Conservation (phyloP, 805 yeast species). For the Vanderwaltozyma verrucispora region DNA sequence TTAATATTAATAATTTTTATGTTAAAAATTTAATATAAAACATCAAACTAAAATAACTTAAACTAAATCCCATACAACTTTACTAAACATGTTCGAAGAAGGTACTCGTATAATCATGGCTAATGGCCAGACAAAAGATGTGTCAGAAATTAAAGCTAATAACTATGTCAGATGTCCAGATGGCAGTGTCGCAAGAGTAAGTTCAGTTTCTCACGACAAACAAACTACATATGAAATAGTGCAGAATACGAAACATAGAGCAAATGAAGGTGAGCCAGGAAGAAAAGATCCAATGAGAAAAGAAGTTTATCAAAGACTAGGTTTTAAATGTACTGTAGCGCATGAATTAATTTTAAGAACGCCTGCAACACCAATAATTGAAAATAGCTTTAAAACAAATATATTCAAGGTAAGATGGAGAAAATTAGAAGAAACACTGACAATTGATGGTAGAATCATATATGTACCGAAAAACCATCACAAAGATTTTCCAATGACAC, state of each 20-base stretch:
- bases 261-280: constrained; percentile 14
- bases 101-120: constrained; percentile 36
- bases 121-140: constrained; percentile 29
- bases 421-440: constrained; percentile 11
- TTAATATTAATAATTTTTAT: too few relatives aligned
- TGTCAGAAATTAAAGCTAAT: constrained; percentile 31
- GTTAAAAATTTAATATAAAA: neutral
- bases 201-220: constrained; percentile 33
- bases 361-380: constrained; percentile 12
- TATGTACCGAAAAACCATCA: constrained; percentile 17
- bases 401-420: constrained; percentile 13
- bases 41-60: neutral
- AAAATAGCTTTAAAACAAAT: constrained; percentile 13
- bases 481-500: constrained; percentile 16
- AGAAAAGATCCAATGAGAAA: constrained; percentile 10
- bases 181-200: constrained; percentile 32
- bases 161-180: constrained; percentile 36
- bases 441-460: constrained; percentile 16
- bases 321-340: constrained; percentile 16
- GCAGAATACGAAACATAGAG: constrained; percentile 23
- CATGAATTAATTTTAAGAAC: constrained; percentile 14
- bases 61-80: neutral
- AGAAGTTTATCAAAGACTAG: constrained; percentile 13
- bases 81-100: constrained; percentile 22
- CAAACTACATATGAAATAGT: constrained; percentile 34